phyloP scores from a whole-genome alignment of 495 filamentous ascomycete genomes.

The Paragyromitra xinjiangensis region DNA sequence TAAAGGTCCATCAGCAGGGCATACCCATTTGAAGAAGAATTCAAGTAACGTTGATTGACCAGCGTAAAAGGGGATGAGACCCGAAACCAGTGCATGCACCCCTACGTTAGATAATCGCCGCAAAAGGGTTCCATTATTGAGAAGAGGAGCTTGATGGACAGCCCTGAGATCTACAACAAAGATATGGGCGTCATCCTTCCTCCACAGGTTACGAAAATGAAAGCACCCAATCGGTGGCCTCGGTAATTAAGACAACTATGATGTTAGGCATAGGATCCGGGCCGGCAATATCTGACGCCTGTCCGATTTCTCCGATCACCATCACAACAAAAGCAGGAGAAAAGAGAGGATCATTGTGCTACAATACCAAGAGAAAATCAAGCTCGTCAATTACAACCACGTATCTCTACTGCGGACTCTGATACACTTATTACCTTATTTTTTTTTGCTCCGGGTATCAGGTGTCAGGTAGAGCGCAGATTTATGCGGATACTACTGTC shows the following conservation, averaged over 20 bases:
- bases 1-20: background rate
- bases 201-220: background rate
- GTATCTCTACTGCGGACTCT: conserved; percentile 37
- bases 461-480: conserved; percentile 6
- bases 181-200: conserved; percentile 24
- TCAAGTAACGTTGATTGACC: background rate
- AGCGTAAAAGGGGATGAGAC: background rate
- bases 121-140: conserved; percentile 24
- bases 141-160: conserved; percentile 3
- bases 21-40: conserved; percentile 12
- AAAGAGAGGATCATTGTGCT: conserved; percentile 15
- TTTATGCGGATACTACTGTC: conserved; percentile 15
- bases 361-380: conserved; percentile 33
- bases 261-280: conserved; percentile 22
- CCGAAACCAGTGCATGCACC: conserved; percentile 28
- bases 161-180: conserved; percentile 32
- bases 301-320: conserved; percentile 42
- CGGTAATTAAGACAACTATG: conserved; percentile 19
- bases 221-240: conserved; percentile 18
- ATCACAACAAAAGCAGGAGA: conserved; percentile 22
- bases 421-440: conserved; percentile 30
- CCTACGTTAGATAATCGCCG: conserved; percentile 31
- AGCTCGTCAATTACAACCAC: conserved; percentile 45
- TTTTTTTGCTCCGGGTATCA: conserved; percentile 17
- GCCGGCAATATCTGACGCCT: conserved; percentile 37